Evolutionary conservation across 441 rosid genomes (phyloP), one percentile per base, ranked within the genome.

Genomic region (Adansonia gregorii): DNA sequence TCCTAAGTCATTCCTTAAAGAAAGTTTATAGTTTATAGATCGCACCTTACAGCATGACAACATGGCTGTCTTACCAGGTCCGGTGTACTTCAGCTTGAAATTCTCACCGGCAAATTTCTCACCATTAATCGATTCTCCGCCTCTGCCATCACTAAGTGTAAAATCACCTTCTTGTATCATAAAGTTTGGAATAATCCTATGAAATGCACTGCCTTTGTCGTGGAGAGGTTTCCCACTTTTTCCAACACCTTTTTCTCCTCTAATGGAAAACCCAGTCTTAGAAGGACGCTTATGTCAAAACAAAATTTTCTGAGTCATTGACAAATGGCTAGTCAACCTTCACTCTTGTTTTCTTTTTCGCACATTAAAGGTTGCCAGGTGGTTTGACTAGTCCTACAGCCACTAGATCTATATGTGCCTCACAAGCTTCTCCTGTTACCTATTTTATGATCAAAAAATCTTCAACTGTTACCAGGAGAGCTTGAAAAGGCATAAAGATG

Each of bases 111-210:
- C 83, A 82, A 94, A 92, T 87, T 91, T 91, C 86, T 89, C 35
- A 27, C 35, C 35, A 27, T 27, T 1, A 80, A 94, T 90, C 0
- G 97, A 93, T 79, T 94, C 98, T 54, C 97, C 97, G 41, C 97
- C 98, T 79, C 89, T 86, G 65, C 99, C 98, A 64, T 92, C 93
- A 0, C 97, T 93, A 10, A 67, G 92, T 0, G 97, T 92, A 54
- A 95, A 92, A 69, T 95, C 99, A 72, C 98, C 98, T 52, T 97
- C 98, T 52, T 95, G 97, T 17, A 92, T 79, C 98, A 95, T 95
- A 81, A 95, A 93, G 84, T 89, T 87, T 8, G 97, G 98, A 77
- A 95, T 93, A 85, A 95, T 92, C 83, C 97, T 83, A 84, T 93
- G 98, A 83, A 95, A 92, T 8, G 75, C 15, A 80, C 98, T 94